These are phyloP conservation scores for Metroxylon sagu DNA, from an alignment of 176 grass and related monocot genomes.

Conservation along the genomic window DNA sequence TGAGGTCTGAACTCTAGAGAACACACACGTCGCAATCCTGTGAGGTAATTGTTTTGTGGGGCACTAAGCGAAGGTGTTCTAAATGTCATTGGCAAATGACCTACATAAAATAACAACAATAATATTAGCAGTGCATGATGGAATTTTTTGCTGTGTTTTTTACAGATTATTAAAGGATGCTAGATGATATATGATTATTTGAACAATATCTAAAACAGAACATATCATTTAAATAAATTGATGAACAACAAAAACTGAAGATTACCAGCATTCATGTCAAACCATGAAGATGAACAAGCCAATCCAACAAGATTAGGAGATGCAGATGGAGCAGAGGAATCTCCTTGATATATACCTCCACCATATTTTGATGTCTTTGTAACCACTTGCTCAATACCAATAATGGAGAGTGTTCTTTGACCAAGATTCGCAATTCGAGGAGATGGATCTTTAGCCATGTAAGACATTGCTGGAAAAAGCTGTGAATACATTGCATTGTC, in stretches of 20 bases:
- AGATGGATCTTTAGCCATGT: constrained; percentile 81
- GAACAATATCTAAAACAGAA: too few species aligned
- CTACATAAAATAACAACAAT: constrained; percentile 28
- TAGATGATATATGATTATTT: too few species aligned
- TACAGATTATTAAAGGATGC: too few species aligned
- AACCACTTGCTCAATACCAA: constrained; percentile 78
- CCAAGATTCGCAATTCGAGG: constrained; percentile 66
- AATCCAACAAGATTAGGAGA: constrained; percentile 54
- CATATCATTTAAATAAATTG: too few species aligned
- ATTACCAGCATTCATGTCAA: constrained; percentile 90
- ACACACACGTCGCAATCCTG: constrained; percentile 79
- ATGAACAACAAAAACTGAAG: constrained; percentile 1
- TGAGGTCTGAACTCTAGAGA: constrained; percentile 88
- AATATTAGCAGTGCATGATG: too few species aligned
- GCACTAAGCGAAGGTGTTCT: constrained; percentile 93
- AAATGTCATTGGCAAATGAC: constrained; percentile 59
- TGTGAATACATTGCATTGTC: constrained; percentile 66
- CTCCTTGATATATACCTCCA: constrained; percentile 43
- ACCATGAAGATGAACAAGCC: constrained; percentile 89
- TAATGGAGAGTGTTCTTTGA: constrained; percentile 63
- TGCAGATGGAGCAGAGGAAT: constrained; percentile 45
- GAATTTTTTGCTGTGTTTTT: too few species aligned
- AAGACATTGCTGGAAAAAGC: constrained; percentile 65
- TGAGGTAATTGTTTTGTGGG: constrained; percentile 71
- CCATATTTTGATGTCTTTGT: constrained; percentile 65